These are phyloP conservation scores for Tylopilus felleus DNA, from an alignment of 768 basidiomycete genomes.

Conservation along the genomic window DNA sequence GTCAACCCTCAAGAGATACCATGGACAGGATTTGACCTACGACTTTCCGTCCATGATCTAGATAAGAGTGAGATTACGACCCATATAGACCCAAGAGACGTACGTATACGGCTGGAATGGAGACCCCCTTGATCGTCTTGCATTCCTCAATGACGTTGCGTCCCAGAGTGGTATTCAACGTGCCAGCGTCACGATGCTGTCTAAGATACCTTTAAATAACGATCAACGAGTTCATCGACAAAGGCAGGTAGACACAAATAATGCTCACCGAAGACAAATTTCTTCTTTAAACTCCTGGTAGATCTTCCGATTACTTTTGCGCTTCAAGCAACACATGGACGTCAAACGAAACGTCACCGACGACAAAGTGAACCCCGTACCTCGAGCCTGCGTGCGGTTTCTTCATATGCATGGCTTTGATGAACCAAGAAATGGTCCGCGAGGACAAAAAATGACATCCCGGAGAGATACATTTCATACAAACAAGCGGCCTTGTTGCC, in stretches of 20 bases:
- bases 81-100: background rate
- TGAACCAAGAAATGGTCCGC: slow-evolving; percentile 88
- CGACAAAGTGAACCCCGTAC: slow-evolving; percentile 32
- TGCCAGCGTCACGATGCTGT: slow-evolving; percentile 48
- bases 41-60: slow-evolving; percentile 25
- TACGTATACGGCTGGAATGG: slow-evolving; percentile 33
- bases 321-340: slow-evolving; percentile 36
- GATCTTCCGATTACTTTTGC: slow-evolving; percentile 71
- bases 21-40: slow-evolving; percentile 1
- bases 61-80: background rate
- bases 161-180: slow-evolving; percentile 48
- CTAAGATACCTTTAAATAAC: slow-evolving; percentile 53
- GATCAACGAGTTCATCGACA: background rate
- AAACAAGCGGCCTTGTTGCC: slow-evolving; percentile 92
- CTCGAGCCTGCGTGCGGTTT: slow-evolving; percentile 67
- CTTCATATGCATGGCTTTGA: slow-evolving; percentile 81
- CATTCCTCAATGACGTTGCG: slow-evolving; percentile 61
- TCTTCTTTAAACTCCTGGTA: slow-evolving; percentile 81
- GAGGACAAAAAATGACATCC: slow-evolving; percentile 79
- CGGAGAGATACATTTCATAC: slow-evolving; percentile 87
- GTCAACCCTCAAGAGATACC: too few species aligned
- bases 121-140: slow-evolving; percentile 53
- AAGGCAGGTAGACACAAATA: background rate
- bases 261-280: slow-evolving; percentile 56
- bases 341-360: background rate